Percentiles rank a stretch among this genome's conserved stretches.
phyloP scores from a whole-genome alignment of 2,329 filamentous ascomycete species.

The Apiospora pterosperma region DNA sequence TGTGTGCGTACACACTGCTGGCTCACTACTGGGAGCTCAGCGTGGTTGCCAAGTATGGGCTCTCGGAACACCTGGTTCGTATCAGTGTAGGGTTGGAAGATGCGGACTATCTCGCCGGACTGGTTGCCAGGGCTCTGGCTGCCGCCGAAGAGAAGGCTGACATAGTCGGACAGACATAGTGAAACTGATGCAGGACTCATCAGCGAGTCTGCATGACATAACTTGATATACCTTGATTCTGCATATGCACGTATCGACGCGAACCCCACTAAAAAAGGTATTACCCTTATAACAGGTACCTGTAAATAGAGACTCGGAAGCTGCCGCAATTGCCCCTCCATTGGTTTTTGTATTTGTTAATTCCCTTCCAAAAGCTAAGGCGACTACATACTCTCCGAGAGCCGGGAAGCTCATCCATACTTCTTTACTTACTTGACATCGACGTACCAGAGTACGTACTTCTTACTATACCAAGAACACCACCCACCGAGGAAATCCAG shows the following conservation, averaged over 20 bases:
- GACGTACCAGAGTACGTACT: too few species aligned
- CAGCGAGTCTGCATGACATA: background rate
- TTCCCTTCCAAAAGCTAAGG: background rate
- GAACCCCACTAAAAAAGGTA: background rate
- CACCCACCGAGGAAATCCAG: background rate
- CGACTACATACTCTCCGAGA: background rate
- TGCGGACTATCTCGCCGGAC: background rate
- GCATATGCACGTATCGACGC: background rate
- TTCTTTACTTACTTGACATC: too few species aligned
- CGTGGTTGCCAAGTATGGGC: slow-evolving; percentile 82
- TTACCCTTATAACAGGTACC: background rate
- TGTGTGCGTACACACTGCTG: slow-evolving; percentile 84
- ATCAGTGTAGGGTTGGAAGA: slow-evolving; percentile 84
- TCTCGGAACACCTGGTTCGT: slow-evolving; percentile 75
- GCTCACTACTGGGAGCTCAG: slow-evolving; percentile 88
- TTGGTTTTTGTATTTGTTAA: background rate
- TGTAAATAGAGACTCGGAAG: background rate
- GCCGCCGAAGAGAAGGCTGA: background rate
- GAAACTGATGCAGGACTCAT: too few species aligned
- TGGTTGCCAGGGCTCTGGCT: background rate
- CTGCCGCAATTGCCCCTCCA: background rate
- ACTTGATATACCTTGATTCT: background rate
- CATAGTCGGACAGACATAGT: too few species aligned
- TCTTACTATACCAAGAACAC: too few species aligned
- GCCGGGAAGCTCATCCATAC: too few species aligned